These are phyloP conservation scores for Hemileccinum rubropunctum DNA, from an alignment of 768 basidiomycete genomes.

Conservation along the genomic window DNA sequence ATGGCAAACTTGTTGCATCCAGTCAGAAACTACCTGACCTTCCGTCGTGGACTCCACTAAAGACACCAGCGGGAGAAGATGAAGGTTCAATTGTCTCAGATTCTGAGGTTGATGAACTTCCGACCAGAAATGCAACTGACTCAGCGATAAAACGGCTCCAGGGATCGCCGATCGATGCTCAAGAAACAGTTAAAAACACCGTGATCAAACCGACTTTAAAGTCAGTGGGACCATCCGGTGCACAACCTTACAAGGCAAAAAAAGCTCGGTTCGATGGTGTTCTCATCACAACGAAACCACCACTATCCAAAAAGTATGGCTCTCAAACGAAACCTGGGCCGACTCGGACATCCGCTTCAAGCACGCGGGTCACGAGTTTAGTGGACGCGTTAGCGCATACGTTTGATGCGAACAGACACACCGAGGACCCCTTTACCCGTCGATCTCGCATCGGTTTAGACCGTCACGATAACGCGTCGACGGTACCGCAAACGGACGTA, in stretches of 20 bases:
- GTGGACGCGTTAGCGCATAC: conserved; percentile 25
- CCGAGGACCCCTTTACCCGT: background rate
- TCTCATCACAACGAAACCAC: conserved; percentile 15
- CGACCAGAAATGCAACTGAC: background rate
- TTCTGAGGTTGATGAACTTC: conserved; percentile 8
- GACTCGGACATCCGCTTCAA: background rate
- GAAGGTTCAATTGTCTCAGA: conserved; percentile 4
- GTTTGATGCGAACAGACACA: conserved; percentile 25
- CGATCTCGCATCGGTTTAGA: background rate
- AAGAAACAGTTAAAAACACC: background rate
- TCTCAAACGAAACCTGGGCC: background rate
- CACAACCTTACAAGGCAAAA: conserved; percentile 4
- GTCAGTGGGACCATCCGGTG: background rate
- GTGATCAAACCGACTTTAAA: background rate
- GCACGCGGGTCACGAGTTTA: conserved; percentile 3
- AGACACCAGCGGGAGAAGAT: background rate
- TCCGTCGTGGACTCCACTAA: conserved; percentile 24
- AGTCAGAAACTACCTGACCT: conserved; percentile 13
- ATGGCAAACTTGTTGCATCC: background rate
- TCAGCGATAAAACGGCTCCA: background rate
- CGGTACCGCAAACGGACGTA: conserved; percentile 14
- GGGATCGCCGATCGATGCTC: background rate
- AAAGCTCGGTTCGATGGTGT: conserved; percentile 25
- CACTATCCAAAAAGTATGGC: background rate
- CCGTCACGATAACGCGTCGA: background rate